phyloP scores from a whole-genome alignment of 129 eudicot species.

The Helianthus tuberosus region DNA sequence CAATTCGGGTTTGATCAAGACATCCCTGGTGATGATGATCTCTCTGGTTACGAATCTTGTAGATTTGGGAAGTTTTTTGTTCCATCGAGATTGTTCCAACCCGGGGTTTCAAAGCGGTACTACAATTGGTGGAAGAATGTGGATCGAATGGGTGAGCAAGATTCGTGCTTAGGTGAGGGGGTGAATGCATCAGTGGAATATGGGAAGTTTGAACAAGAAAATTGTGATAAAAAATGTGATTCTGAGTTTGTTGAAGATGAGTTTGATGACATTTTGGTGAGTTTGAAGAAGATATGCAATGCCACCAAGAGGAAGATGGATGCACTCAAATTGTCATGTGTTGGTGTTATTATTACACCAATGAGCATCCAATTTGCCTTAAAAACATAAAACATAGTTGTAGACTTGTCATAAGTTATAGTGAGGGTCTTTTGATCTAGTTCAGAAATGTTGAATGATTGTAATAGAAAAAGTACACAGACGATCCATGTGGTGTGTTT shows the following conservation, averaged over 20 bases:
- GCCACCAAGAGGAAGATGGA: conserved; percentile 10
- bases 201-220: conserved; percentile 1
- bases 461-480: too few species aligned
- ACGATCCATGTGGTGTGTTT: too few species aligned
- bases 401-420: too few species aligned
- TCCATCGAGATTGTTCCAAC: conserved; percentile 23
- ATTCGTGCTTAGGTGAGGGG: not conserved
- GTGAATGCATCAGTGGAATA: too few species aligned
- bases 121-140: conserved; percentile 43
- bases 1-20: conserved; percentile 62
- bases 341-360: too few species aligned
- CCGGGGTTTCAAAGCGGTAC: conserved; percentile 37
- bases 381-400: too few species aligned
- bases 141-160: not conserved
- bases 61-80: conserved; percentile 21
- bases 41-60: not conserved
- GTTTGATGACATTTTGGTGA: conserved; percentile 17
- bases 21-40: conserved; percentile 31
- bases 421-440: too few species aligned
- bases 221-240: not conserved
- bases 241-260: conserved; percentile 6
- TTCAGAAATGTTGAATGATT: too few species aligned
- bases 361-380: too few species aligned
- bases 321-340: not conserved
- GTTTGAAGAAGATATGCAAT: conserved; percentile 22